Evolutionary conservation across 2,329 filamentous ascomycete genomes (phyloP).

Genomic region (Xylaria sp.): DNA sequence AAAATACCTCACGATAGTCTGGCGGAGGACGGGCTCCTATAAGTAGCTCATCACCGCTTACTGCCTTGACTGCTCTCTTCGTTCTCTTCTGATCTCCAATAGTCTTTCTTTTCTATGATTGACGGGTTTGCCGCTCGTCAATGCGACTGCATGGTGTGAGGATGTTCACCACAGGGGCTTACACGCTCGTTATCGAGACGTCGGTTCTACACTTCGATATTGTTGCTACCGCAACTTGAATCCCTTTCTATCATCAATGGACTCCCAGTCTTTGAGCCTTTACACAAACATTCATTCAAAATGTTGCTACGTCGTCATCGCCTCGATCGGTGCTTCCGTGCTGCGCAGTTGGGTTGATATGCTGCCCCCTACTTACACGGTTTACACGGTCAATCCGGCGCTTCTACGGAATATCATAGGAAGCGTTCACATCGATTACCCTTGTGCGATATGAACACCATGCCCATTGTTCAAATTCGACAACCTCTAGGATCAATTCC

Average conservation of each 20-base stretch:
- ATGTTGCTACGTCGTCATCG: background rate
- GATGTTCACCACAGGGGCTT: background rate
- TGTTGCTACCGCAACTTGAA: background rate
- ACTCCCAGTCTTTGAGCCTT: background rate
- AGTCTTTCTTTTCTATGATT: background rate
- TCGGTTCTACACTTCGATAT: background rate
- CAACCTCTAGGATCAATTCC: too few relatives aligned
- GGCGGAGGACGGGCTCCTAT: background rate
- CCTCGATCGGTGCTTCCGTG: background rate
- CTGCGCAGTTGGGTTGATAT: too few relatives aligned
- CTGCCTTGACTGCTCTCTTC: background rate
- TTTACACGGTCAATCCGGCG: too few relatives aligned
- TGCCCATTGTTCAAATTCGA: too few relatives aligned
- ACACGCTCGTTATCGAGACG: background rate
- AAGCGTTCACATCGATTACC: too few relatives aligned
- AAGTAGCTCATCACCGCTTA: background rate
- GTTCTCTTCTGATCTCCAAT: background rate
- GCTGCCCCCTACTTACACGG: background rate
- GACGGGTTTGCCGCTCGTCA: background rate
- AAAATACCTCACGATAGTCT: background rate
- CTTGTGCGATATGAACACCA: too few relatives aligned
- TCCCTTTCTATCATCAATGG: background rate
- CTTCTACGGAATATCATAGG: too few relatives aligned
- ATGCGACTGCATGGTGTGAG: background rate
- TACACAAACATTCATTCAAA: background rate